Conservation (phyloP, 176 grass and related monocot species). For the Carex scoparia region DNA sequence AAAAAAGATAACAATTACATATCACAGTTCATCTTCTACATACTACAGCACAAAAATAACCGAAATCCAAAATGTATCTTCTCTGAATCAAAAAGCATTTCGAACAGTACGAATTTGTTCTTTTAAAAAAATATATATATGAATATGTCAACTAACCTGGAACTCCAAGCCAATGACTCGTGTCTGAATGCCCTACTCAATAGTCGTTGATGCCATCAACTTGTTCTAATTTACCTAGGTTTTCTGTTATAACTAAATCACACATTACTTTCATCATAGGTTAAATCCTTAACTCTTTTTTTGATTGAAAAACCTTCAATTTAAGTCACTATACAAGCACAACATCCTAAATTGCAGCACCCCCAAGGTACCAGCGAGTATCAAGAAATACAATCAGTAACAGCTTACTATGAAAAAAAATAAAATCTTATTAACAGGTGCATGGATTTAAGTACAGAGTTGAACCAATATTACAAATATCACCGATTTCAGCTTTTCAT, state of each 20-base stretch:
- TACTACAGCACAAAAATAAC: not conserved
- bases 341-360: not conserved
- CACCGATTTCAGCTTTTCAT: not conserved
- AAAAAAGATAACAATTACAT: not conserved
- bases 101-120: not conserved
- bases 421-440: not conserved
- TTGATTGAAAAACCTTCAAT: not conserved
- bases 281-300: not conserved
- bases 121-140: too few species aligned
- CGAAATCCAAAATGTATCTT: not conserved
- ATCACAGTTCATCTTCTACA: not conserved
- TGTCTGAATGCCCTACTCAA: not conserved
- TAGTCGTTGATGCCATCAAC: not conserved
- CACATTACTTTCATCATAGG: not conserved
- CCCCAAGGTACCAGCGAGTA: not conserved
- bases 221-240: not conserved
- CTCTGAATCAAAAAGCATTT: not conserved
- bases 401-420: not conserved
- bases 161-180: not conserved
- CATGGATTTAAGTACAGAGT: not conserved
- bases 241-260: not conserved
- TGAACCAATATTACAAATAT: not conserved
- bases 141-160: not conserved
- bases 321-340: not conserved
- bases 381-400: not conserved